Conservation (phyloP, 2,329 filamentous ascomycete species). For the Colletotrichum nymphaeae region DNA sequence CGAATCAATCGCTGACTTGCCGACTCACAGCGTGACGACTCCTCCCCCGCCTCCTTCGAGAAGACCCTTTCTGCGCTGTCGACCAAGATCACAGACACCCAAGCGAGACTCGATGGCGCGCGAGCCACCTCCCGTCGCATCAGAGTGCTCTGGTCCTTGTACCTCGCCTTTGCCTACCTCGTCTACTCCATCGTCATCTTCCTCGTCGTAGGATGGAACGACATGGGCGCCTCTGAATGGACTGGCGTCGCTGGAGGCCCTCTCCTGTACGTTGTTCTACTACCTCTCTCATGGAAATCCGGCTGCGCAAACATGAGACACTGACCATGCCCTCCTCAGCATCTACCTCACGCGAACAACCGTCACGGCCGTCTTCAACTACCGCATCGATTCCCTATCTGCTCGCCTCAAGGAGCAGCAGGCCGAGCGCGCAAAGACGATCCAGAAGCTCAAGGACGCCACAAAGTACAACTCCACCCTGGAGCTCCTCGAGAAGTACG, state of each 20-base stretch:
- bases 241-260: constrained; percentile 82
- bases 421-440: constrained; percentile 84
- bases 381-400: constrained; percentile 78
- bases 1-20: not conserved
- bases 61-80: constrained; percentile 87
- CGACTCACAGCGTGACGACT: constrained; percentile 73
- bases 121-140: constrained; percentile 80
- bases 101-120: constrained; percentile 78
- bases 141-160: constrained; percentile 90
- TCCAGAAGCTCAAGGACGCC: constrained; percentile 92
- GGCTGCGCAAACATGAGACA: constrained; percentile 2
- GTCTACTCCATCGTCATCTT: constrained; percentile 85
- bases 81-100: constrained; percentile 81
- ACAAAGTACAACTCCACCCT: constrained; percentile 97
- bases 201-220: constrained; percentile 85
- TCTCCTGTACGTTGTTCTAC: constrained; percentile 68
- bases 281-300: not conserved
- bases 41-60: constrained; percentile 91
- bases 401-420: constrained; percentile 79
- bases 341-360: constrained; percentile 80
- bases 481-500: constrained; percentile 94
- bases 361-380: constrained; percentile 80
- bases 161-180: constrained; percentile 90
- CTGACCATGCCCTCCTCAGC: constrained; percentile 53
- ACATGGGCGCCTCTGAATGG: constrained; percentile 83